A percentile compares a stretch with the other conserved stretches of the same genome.
Evolutionary conservation across 345 rosid genomes (phyloP).

Genomic region (Ricinus communis): DNA sequence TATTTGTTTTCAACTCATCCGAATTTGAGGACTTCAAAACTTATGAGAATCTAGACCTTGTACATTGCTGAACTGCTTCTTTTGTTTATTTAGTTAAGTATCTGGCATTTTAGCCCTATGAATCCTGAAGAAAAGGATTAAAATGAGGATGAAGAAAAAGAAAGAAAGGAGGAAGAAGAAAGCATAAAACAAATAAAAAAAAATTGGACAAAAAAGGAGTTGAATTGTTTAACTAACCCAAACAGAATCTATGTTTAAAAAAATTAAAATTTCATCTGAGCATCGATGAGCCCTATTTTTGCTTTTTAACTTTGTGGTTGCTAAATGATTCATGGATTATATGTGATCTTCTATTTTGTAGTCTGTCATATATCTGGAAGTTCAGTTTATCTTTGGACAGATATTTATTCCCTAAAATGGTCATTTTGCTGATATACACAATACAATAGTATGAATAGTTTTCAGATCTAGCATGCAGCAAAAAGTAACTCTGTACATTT

Average conservation of each 20-base stretch:
- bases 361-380: not conserved
- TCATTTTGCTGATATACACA: not conserved
- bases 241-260: not conserved
- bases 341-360: not conserved
- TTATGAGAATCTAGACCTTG: not conserved
- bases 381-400: not conserved
- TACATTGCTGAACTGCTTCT: not conserved
- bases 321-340: not conserved
- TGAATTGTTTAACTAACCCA: not conserved
- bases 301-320: not conserved
- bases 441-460: not conserved
- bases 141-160: too few species aligned
- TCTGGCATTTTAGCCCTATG: not conserved
- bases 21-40: not conserved
- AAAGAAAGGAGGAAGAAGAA: too few species aligned
- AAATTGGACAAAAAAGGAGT: too few species aligned
- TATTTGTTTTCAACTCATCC: not conserved
- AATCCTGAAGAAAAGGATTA: too few species aligned
- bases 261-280: too few species aligned
- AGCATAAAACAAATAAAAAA: too few species aligned
- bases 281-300: not conserved
- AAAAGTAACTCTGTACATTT: constrained; percentile 9
- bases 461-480: not conserved
- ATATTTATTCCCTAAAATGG: not conserved
- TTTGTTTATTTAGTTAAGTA: not conserved